Conservation (phyloP, 305 asterid genomes). For the Solanum hybrid region DNA sequence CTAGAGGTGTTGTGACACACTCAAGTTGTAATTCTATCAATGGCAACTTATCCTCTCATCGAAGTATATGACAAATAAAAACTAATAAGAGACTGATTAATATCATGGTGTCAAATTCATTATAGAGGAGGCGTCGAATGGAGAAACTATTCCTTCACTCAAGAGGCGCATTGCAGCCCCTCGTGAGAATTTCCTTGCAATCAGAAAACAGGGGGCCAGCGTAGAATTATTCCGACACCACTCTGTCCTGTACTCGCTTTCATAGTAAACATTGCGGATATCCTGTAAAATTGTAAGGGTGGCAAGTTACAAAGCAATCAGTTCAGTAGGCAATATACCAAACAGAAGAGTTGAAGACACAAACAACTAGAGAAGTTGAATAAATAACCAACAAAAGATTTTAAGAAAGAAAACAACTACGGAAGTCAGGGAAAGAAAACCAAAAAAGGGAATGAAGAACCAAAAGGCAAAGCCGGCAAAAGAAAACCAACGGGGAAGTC, state of each 20-base stretch:
- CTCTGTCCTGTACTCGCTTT: slow-evolving; percentile 76
- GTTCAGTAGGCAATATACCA: not conserved
- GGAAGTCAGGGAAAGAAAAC: not conserved
- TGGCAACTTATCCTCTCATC: not conserved
- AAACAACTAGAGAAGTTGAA: not conserved
- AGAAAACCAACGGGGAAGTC: not conserved
- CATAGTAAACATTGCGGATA: slow-evolving; percentile 66
- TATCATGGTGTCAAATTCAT: slow-evolving; percentile 32
- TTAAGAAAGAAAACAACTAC: not conserved
- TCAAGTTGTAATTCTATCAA: not conserved
- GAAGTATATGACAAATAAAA: not conserved
- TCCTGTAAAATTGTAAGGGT: slow-evolving; percentile 34
- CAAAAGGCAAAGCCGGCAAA: not conserved
- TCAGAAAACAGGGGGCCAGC: slow-evolving; percentile 58
- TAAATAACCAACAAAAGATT: not conserved
- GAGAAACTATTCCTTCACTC: slow-evolving; percentile 57
- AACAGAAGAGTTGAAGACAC: not conserved
- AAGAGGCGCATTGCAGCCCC: slow-evolving; percentile 95
- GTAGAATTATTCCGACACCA: slow-evolving; percentile 82
- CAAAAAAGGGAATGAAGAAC: not conserved
- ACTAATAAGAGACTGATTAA: not conserved
- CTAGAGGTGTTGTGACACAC: not conserved
- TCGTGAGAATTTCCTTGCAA: slow-evolving; percentile 80
- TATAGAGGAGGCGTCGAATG: slow-evolving; percentile 34
- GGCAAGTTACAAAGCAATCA: not conserved